These are phyloP conservation scores for Calonectria leucothoes DNA, from an alignment of 2,329 filamentous ascomycete genomes.

Conservation along the genomic window DNA sequence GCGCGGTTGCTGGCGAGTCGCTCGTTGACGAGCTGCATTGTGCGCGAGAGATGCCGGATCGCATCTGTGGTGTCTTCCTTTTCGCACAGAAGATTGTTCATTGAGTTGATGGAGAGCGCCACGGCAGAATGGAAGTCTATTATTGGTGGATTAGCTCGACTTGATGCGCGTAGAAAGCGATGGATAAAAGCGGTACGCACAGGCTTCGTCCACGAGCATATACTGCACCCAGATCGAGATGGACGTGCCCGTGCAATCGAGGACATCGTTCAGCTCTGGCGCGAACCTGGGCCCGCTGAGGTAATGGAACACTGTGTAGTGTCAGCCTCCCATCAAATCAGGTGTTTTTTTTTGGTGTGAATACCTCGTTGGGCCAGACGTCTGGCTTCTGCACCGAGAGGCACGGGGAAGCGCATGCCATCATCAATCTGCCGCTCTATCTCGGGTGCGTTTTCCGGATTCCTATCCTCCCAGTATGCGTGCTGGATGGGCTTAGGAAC, in stretches of 20 bases:
- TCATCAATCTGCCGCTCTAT: conserved; percentile 16
- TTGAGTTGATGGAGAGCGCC: conserved; percentile 8
- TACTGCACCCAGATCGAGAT: conserved; percentile 23
- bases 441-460: neutral
- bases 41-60: conserved; percentile 14
- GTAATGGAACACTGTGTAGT: conserved; percentile 10
- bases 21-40: conserved; percentile 23
- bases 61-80: conserved; percentile 4
- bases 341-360: neutral
- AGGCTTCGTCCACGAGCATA: conserved; percentile 28
- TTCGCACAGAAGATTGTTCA: neutral
- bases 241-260: neutral
- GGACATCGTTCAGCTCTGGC: conserved; percentile 7
- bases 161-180: neutral
- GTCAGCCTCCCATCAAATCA: neutral
- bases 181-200: neutral
- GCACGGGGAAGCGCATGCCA: conserved; percentile 12
- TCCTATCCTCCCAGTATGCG: neutral
- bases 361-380: conserved; percentile 20
- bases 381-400: neutral
- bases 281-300: conserved; percentile 14
- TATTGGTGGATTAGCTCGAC: neutral
- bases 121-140: conserved; percentile 25
- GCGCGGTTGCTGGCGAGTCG: conserved; percentile 7
- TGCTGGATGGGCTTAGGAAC: neutral